phyloP scores from a whole-genome alignment of 78 protist genomes.

The slime mould (Dictyostelium discoideum) region dicty_2.7 NC_007090.3:4730001-4730500 shows the following conservation, averaged over 20 bases:
- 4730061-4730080: neutral
- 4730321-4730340: neutral
- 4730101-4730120: constrained; percentile 23
- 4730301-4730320: neutral
- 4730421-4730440: neutral
- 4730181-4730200: constrained; percentile 54
- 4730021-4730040: neutral
- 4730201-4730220: neutral
- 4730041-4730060: neutral
- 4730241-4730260: constrained; percentile 97
- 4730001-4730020: neutral
- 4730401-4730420: neutral
- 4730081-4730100: neutral
- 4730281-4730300: constrained; percentile 90
- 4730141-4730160: constrained; percentile 55
- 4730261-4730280: constrained; percentile 95
- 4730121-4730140: constrained; percentile 5
- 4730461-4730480: neutral
- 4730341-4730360: neutral
- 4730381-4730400: neutral
- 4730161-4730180: constrained; percentile 63
- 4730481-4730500: neutral
- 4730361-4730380: neutral
- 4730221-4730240: constrained; percentile 70
- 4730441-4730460: neutral